These are phyloP conservation scores for Ogataea henricii DNA, from an alignment of 805 yeast genomes.

Conservation along the genomic window DNA sequence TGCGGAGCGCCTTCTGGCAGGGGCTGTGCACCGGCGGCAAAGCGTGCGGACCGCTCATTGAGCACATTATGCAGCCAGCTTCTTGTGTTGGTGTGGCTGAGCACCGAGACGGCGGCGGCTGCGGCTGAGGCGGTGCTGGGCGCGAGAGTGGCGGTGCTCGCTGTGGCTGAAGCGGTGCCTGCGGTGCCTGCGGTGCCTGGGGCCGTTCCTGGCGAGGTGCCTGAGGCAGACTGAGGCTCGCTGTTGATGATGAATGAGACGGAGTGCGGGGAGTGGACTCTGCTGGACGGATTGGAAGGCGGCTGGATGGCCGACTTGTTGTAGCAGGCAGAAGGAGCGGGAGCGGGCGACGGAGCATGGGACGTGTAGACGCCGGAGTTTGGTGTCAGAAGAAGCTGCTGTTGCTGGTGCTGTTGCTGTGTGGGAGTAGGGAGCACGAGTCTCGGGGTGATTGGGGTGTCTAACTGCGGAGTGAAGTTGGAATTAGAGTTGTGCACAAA, in stretches of 20 bases:
- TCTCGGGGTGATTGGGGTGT: conserved; percentile 16
- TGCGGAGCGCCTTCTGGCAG: not conserved
- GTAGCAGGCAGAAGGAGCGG: conserved; percentile 3
- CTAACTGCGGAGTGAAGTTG: conserved; percentile 12
- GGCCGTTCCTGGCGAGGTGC: conserved; percentile 10
- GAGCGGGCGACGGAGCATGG: conserved; percentile 6
- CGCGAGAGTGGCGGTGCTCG: not conserved
- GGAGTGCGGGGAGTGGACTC: conserved; percentile 21
- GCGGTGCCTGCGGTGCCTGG: conserved; percentile 1
- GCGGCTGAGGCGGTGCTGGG: not conserved
- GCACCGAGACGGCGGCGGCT: conserved; percentile 4
- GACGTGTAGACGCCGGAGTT: conserved; percentile 20
- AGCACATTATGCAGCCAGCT: conserved; percentile 25
- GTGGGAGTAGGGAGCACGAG: conserved; percentile 7
- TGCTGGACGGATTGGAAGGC: conserved; percentile 13
- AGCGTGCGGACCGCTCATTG: conserved; percentile 11
- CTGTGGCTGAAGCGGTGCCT: not conserved
- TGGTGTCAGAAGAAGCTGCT: conserved; percentile 22
- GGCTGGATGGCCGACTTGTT: not conserved
- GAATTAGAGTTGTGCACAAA: conserved; percentile 28
- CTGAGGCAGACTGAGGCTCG: conserved; percentile 10
- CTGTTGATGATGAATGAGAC: conserved; percentile 20
- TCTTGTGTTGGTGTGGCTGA: conserved; percentile 14
- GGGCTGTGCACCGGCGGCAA: conserved; percentile 3
- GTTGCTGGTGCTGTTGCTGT: conserved; percentile 7